phyloP scores from a whole-genome alignment of 148 eudicot genomes.

The Chenopodium formosanum region DNA sequence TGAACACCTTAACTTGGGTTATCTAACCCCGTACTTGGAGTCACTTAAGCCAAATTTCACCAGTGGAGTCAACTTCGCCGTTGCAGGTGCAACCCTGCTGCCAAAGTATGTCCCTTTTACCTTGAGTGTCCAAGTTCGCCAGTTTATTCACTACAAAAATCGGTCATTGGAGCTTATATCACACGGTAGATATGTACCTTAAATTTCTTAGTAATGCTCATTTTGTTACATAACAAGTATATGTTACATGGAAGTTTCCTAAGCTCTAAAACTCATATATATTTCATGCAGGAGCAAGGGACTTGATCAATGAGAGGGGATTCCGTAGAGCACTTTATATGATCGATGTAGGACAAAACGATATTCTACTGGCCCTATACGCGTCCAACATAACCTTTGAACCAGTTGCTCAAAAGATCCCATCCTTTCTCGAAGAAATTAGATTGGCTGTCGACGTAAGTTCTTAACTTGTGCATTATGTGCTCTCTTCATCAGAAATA shows the following conservation, averaged over 20 bases:
- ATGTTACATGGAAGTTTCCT: not conserved
- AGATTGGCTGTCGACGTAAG: conserved; percentile 35
- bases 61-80: not conserved
- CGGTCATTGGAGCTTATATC: not conserved
- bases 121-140: not conserved
- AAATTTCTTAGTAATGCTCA: not conserved
- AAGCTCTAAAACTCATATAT: not conserved
- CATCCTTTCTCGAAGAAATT: conserved; percentile 39
- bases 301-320: conserved; percentile 38
- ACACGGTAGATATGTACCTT: not conserved
- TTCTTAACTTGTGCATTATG: not conserved
- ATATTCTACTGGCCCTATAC: conserved; percentile 40
- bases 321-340: conserved; percentile 35
- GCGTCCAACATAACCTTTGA: conserved; percentile 39
- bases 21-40: not conserved
- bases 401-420: conserved; percentile 36
- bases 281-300: conserved; percentile 21
- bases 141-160: conserved; percentile 1
- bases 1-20: not conserved
- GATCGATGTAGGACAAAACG: conserved; percentile 46
- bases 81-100: not conserved
- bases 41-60: not conserved
- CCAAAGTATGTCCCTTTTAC: not conserved
- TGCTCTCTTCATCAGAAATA: no score
- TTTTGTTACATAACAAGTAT: not conserved